Evolutionary conservation across 176 grass and related monocot species (phyloP).

Genomic region (Raddia distichophylla): DNA sequence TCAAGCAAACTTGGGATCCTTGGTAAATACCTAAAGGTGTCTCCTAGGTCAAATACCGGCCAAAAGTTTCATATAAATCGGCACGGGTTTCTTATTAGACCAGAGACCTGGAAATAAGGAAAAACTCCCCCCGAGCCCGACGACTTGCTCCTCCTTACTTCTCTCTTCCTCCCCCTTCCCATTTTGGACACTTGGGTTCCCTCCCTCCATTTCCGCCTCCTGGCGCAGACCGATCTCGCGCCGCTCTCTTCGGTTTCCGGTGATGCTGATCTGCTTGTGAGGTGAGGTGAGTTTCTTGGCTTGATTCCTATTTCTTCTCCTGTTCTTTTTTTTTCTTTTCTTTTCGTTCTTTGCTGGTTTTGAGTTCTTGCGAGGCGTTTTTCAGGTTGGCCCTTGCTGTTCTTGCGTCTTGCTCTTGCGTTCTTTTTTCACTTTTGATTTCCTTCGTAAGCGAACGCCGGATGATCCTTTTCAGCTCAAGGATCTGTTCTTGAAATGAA

Average conservation of each 20-base stretch:
- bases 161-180: not conserved
- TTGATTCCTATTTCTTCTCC: not conserved
- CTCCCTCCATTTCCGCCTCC: constrained; percentile 25
- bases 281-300: constrained; percentile 19
- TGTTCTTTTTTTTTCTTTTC: not conserved
- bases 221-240: constrained; percentile 32
- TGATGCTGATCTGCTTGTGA: constrained; percentile 14
- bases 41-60: not conserved
- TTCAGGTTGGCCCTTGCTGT: not conserved
- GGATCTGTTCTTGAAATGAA: constrained; percentile 1
- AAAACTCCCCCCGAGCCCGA: not conserved
- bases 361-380: constrained; percentile 3
- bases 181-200: constrained; percentile 29
- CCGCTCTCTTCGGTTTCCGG: not conserved
- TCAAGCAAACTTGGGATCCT: not conserved
- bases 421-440: not conserved
- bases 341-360: constrained; percentile 18
- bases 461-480: not conserved
- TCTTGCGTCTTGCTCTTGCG: not conserved
- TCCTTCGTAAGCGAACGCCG: not conserved
- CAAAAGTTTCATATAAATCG: constrained; percentile 30
- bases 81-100: not conserved
- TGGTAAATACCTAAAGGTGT: constrained; percentile 11
- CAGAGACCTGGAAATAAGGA: constrained; percentile 36
- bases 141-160: constrained; percentile 37